phyloP scores from a whole-genome alignment of 148 eudicot genomes.

The Vaccinium vitisidaea region DNA sequence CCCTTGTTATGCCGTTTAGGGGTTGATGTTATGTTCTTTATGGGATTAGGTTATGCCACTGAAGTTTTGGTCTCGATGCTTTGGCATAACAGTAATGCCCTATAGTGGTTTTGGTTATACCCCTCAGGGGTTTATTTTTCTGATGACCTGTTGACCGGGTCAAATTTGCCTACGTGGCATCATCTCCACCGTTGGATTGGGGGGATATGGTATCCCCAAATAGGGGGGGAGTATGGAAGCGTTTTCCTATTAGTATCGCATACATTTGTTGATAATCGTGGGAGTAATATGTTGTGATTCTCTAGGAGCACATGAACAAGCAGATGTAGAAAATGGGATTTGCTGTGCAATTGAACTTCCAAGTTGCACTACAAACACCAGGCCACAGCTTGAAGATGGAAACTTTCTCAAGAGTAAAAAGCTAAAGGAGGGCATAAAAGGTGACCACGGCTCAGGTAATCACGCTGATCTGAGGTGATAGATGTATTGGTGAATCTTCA shows the following conservation, averaged over 20 bases:
- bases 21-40: too few species aligned
- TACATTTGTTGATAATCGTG: not conserved
- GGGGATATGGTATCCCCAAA: too few species aligned
- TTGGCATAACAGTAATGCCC: too few species aligned
- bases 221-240: too few species aligned
- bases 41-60: too few species aligned
- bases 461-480: not conserved
- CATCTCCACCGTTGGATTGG: too few species aligned
- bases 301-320: slow-evolving; percentile 45
- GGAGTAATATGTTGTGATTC: slow-evolving; percentile 4
- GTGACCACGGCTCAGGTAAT: slow-evolving; percentile 24
- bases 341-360: not conserved
- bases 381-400: slow-evolving; percentile 23
- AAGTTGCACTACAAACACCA: slow-evolving; percentile 13
- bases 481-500: not conserved
- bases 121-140: too few species aligned
- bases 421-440: slow-evolving; percentile 23
- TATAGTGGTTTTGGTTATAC: too few species aligned
- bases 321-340: slow-evolving; percentile 20
- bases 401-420: slow-evolving; percentile 25
- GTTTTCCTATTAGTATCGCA: not conserved
- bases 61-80: too few species aligned
- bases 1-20: too few species aligned
- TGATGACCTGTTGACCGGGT: too few species aligned
- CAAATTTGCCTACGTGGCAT: too few species aligned